phyloP scores from a whole-genome alignment of 768 basidiomycete genomes.

The Pisolithus tinctorius region DNA sequence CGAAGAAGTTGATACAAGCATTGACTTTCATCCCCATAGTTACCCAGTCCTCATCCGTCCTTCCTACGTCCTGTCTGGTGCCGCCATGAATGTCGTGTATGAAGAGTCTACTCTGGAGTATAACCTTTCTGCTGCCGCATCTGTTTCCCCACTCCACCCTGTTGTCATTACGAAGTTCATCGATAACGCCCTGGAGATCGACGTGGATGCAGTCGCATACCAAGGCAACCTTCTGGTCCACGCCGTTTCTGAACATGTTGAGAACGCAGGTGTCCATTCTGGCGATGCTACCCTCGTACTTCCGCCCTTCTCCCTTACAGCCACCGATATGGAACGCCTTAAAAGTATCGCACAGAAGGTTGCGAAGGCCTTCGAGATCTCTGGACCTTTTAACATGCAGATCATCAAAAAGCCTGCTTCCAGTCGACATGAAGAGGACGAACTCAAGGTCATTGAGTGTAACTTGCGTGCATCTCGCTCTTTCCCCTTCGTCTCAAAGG shows the following conservation, averaged over 20 bases:
- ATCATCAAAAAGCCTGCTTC: constrained; percentile 78
- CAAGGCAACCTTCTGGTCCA: constrained; percentile 89
- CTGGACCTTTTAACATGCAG: constrained; percentile 99
- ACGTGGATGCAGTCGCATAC: constrained; percentile 95
- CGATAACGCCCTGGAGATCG: constrained; percentile 95
- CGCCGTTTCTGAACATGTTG: constrained; percentile 96
- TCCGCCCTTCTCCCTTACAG: constrained; percentile 79
- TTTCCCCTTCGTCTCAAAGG: constrained; percentile 99
- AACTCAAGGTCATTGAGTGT: constrained; percentile 97
- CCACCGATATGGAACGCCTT: constrained; percentile 74
- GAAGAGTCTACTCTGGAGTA: constrained; percentile 86
- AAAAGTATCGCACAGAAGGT: constrained; percentile 95
- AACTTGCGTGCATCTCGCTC: constrained; percentile 96
- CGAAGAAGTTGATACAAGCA: not conserved
- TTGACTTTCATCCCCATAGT: constrained; percentile 30
- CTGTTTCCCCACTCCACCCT: constrained; percentile 93
- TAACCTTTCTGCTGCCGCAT: constrained; percentile 93
- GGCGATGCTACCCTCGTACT: constrained; percentile 97
- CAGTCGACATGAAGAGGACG: constrained; percentile 44
- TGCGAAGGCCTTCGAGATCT: constrained; percentile 90
- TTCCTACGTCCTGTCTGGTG: constrained; percentile 96
- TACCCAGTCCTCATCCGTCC: constrained; percentile 98
- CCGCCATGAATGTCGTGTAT: constrained; percentile 98
- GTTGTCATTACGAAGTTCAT: constrained; percentile 99
- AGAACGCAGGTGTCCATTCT: constrained; percentile 98